Base-by-base conservation (phyloP, 192 early-diverging fungal genomes). In the Linnemannia schmuckeri region DNA sequence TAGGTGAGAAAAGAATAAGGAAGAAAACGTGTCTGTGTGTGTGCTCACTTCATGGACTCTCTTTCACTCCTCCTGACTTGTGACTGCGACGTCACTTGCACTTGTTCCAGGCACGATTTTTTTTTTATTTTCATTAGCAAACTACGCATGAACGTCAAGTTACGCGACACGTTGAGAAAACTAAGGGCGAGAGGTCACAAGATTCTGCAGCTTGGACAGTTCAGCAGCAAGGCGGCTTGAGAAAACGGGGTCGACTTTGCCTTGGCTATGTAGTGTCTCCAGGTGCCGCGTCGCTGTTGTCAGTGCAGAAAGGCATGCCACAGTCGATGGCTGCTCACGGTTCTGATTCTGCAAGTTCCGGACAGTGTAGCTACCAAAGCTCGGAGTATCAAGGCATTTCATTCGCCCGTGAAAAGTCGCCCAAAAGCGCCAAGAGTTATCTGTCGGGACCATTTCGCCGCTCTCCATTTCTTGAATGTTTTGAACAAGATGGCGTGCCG, bases 231-330 rank as follows among this genome's bases (percentile, higher is more conserved):
- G 4, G 27, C 70, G 22, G 42, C 46, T 40, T 10, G 22, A 72
- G 42, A 82, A 57, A 40, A 44, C 42, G 9, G 24, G 27, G 9
- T 70, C 33, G 9, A 52, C 68, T 46, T 30, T 22, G 20, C 24
- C 77, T 22, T 37, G 30, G n/a, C 46, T 76, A 17, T 54, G 46
- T 30, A 83, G 35, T 37, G 41, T 35, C 30, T 79, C 63, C 7
- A 84, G 41, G 33, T 79, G 70, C 20, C 73, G 42, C 10, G 77
- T 44, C 1, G 73, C 72, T 6, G 70, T 79, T 0, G 46, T 24
- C 40, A 84, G 27, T 3, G 77, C 73, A 9, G 77, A 44, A 13
- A 84, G 54, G 52, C 82, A 84, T 10, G 71, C 71, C 12, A 70
- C 13, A 30, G 82, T 30, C 20, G 82, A 83, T 6, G 76, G 70